Evolutionary conservation across 805 yeast genomes (phyloP), one percentile per base, ranked within the genome.

Genomic region (Candida ponderosae): DNA sequence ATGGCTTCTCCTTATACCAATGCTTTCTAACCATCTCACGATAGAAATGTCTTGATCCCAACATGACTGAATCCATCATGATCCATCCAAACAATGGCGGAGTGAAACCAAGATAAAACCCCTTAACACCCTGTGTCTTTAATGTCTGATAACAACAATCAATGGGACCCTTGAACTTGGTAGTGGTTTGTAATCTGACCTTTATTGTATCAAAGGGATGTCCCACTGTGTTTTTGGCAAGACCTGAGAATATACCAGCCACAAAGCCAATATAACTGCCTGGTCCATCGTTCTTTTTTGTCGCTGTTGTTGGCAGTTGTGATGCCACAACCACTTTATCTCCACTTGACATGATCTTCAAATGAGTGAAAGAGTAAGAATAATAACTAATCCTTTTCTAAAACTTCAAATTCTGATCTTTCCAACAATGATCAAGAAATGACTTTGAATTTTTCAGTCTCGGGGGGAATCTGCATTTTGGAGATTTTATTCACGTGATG

Each of bases 61-160:
- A 66, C 86, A 88, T 83, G 35, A 86, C 86, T 4, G 89, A 78
- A 54, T 88, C 97, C 96, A 88, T 88, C 43, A 83, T 59, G 47
- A 88, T 86, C 96, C 96, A 88, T 1, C 96, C 97, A 17, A 85
- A 76, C 45, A 88, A 66, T 1, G 96, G 96, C 5, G 97, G 96
- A 0, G 95, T 85, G 46, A 88, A 86, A 0, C 97, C 97, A 47
- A 87, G 77, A 55, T 86, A 88, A 38, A 88, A 74, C 1, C 95
- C 97, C 27, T 69, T 60, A 5, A 80, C 44, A 4, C 96, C 96
- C 55, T 88, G 96, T 20, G 78, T 74, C 43, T 63, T 65, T 19
- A 82, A 53, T 0, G 96, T 88, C 53, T 82, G 77, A 49, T 66
- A 47, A 4, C 84, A 78, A 57, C 95, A 85, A 53, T 88, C 95